Evolutionary conservation across 306 rosid species (phyloP), one percentile per base, ranked within the genome.

Genomic region (Abrus precatorius): DNA sequence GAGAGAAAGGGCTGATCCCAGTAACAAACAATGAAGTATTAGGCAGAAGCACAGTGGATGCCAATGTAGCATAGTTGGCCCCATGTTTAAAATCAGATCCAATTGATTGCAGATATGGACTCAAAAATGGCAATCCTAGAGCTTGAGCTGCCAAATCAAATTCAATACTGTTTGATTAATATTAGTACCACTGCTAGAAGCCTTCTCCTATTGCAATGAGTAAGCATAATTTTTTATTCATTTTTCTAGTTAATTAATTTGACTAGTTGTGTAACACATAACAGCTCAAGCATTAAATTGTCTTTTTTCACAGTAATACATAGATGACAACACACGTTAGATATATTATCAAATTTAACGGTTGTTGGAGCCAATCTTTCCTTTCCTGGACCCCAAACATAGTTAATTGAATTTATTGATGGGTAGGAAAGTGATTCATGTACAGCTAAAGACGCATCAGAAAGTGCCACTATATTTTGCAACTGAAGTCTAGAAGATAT

Each of bases 41-140:
- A 3, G 99, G 99, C 36, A 90, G 88, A 55, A 95, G 93, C 72
- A 93, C 98, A 8, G 97, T 93, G 11, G 97, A 95, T 11, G 97
- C 99, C 64, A 90, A 70, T 11, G 97, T 93, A 5, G 97, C 99
- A 79, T 57, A 91, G 79, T 92, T 93, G 54, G 85, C 97, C 1
- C 99, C 98, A 66, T 95, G 92, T 59, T 33, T 82, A 65, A 59
- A 92, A 68, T 90, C 83, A 27, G 97, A 84, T 73, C 97, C 95
- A 7, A 93, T 85, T 69, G 97, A 84, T 80, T 90, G 90, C 73
- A 93, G 75, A 77, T 91, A 93, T 75, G 99, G 98, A 72, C 99
- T 95, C 83, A 91, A 50, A 79, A 85, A 95, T 54, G 95, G 92
- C 9, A 91, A 69, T 41, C 98, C 98, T 11, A 95, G 56, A 48